phyloP scores from a whole-genome alignment of 2,329 filamentous ascomycete genomes.

The Trichophyton rubrum region DNA sequence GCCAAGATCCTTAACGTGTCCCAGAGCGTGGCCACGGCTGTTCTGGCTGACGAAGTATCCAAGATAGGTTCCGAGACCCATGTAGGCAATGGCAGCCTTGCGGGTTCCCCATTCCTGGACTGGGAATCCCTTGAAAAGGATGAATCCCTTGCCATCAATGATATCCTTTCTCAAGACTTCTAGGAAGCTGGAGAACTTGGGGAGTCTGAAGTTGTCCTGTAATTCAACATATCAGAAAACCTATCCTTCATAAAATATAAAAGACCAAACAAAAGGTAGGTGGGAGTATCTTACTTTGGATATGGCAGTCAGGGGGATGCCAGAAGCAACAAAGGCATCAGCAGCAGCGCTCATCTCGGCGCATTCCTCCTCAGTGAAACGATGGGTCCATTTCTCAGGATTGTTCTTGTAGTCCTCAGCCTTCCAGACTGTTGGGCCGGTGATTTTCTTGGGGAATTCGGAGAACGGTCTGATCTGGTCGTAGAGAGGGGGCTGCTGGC shows the following conservation, averaged over 20 bases:
- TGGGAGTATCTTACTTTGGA: constrained; percentile 34
- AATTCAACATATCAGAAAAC: neutral
- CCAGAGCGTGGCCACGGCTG: constrained; percentile 69
- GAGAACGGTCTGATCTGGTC: constrained; percentile 53
- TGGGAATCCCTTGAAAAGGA: constrained; percentile 77
- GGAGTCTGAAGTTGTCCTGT: constrained; percentile 48
- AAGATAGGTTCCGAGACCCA: constrained; percentile 74
- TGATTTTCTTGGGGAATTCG: constrained; percentile 58
- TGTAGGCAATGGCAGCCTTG: constrained; percentile 79
- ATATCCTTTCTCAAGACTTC: constrained; percentile 49
- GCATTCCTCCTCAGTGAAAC: constrained; percentile 54
- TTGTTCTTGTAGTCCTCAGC: constrained; percentile 50
- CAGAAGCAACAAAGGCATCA: constrained; percentile 54
- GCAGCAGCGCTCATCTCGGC: constrained; percentile 53
- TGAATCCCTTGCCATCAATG: constrained; percentile 79
- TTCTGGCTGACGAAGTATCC: constrained; percentile 86
- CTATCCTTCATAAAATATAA: neutral
- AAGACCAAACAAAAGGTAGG: neutral
- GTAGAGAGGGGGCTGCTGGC: constrained; percentile 59
- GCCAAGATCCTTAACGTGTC: constrained; percentile 79
- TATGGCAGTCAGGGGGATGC: constrained; percentile 59
- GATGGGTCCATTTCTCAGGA: constrained; percentile 61
- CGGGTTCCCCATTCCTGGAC: constrained; percentile 61
- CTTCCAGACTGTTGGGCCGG: constrained; percentile 61
- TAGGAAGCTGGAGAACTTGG: constrained; percentile 43